Evolutionary conservation across 2,329 filamentous ascomycete genomes (phyloP).

Genomic region (Cordyceps javanica): DNA sequence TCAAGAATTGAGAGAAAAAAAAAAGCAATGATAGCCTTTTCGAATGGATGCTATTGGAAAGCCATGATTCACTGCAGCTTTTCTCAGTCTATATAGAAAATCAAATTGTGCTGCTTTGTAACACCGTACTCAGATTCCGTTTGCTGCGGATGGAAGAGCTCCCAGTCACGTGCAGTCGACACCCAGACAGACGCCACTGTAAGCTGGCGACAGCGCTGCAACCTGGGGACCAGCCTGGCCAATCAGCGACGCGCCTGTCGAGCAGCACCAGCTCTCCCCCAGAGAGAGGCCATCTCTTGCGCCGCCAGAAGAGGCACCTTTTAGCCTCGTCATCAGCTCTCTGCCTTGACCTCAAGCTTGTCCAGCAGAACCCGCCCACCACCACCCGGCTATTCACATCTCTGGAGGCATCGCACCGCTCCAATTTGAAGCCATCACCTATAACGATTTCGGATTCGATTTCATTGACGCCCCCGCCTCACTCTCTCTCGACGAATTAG

Average conservation of each 20-base stretch:
- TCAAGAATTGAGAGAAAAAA: too few species aligned
- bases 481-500: not conserved
- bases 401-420: not conserved
- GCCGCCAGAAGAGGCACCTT: conserved; percentile 13
- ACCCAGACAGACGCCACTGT: not conserved
- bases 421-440: not conserved
- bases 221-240: conserved; percentile 13
- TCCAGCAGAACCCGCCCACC: not conserved
- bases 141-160: not conserved
- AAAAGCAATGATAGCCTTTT: too few species aligned
- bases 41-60: not conserved
- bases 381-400: not conserved
- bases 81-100: too few species aligned
- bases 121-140: too few species aligned
- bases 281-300: conserved; percentile 6
- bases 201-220: conserved; percentile 10
- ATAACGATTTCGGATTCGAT: not conserved
- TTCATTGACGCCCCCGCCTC: not conserved
- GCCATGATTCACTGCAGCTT: not conserved
- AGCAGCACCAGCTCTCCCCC: conserved; percentile 20
- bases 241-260: conserved; percentile 21
- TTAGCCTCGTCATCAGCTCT: conserved; percentile 49
- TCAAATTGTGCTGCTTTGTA: too few species aligned
- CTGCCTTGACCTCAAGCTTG: conserved; percentile 14
- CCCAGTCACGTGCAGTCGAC: conserved; percentile 2